Base-by-base conservation (phyloP, 2,329 filamentous ascomycete genomes). In the Fusarium nygamai region DNA sequence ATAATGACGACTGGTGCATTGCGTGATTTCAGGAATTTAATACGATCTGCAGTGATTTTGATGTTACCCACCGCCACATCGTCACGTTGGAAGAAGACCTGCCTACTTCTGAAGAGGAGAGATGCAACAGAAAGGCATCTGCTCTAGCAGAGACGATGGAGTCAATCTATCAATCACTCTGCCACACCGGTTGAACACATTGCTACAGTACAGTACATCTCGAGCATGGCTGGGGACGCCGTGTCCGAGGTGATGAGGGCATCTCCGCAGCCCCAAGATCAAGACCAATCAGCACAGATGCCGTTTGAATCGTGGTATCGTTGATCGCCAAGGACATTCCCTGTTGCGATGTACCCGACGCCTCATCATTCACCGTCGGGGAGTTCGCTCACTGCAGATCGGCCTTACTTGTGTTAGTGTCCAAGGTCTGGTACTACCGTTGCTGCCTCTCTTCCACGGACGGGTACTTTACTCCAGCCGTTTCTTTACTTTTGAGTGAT, bases 251-350 rank as follows among this genome's bases (percentile, higher is more conserved):
- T 66, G 46, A 65, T 60, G 46, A 60, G 24, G 62, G 29, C 24
- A 53, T 67, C 62, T 34, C 58, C 39, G 46, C 29, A 39, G 10
- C n/a, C 5, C 31, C 12, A 41, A 10, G 33, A 34, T 16, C 31
- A 54, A 17, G 41, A 47, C 29, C 66, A 73, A 73, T 67, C 57
- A 60, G 34, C 20, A 24, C 19, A 44, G 12, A 36, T 31, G 4
- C 29, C 34, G 53, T 41, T 54, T 44, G 31, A 24, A 14, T 22
- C 17, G 20, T 48, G 22, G 39, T 29, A 46, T 67, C 56, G 41
- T 69, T 61, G 69, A 71, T 71, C 56, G 57, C 43, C 53, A 36
- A 34, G 48, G 22, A 31, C 24, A 51, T 68, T 34, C 64, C 64
- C 60, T 64, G 39, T 50, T 59, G 24, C 24, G 41, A 59, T 29